phyloP scores from a whole-genome alignment of 148 eudicot species.

The Rhododendron molle region DNA sequence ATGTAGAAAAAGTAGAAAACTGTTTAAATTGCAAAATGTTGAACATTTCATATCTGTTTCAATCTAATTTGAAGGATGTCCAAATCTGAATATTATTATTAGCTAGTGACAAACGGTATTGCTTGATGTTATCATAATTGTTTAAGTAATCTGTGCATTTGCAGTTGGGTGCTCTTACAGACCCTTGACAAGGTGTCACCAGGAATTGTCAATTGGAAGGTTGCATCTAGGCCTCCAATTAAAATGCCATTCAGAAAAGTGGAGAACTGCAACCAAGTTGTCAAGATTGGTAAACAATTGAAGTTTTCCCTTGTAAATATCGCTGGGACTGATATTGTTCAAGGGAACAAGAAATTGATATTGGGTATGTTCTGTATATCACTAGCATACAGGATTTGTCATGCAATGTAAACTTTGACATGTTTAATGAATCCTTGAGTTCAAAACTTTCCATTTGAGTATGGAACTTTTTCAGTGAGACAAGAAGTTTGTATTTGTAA shows the following conservation, averaged over 20 bases:
- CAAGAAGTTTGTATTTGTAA: neutral
- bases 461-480: neutral
- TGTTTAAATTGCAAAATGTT: neutral
- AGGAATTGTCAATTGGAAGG: constrained; percentile 93
- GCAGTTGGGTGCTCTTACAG: constrained; percentile 91
- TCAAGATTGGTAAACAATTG: constrained; percentile 91
- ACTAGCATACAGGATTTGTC: neutral
- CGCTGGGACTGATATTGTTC: constrained; percentile 99
- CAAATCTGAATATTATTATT: neutral
- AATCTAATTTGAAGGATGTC: constrained; percentile 3
- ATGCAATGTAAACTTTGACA: neutral
- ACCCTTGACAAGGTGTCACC: constrained; percentile 93
- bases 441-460: neutral
- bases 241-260: constrained; percentile 99
- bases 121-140: neutral
- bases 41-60: too few relatives aligned
- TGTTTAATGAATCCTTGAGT: neutral
- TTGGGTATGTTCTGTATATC: constrained; percentile 49
- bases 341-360: constrained; percentile 93
- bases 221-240: constrained; percentile 91
- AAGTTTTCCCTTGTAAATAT: constrained; percentile 96
- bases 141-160: constrained; percentile 8
- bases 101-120: neutral
- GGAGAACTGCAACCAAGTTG: constrained; percentile 97
- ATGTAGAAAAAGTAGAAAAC: neutral